Conservation (phyloP, 352 stramenopile species). For the Phytophthora nicotianae region DNA sequence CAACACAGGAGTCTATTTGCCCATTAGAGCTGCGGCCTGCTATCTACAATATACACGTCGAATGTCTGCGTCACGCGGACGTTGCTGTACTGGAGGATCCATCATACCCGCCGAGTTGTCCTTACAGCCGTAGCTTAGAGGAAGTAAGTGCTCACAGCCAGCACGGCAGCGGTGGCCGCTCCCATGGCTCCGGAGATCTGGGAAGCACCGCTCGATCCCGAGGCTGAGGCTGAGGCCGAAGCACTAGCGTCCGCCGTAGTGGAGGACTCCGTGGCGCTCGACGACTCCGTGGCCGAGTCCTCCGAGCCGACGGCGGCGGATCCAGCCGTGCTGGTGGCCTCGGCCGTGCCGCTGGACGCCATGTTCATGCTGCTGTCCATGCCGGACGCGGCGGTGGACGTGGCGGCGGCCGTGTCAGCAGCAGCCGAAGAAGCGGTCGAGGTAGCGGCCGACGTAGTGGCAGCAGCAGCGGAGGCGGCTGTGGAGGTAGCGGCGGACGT, state of each 20-base stretch:
- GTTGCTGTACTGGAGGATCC: neutral
- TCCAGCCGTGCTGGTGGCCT: constrained; percentile 19
- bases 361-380: constrained; percentile 8
- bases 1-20: neutral
- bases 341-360: constrained; percentile 10
- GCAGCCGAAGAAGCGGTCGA: constrained; percentile 10
- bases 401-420: neutral
- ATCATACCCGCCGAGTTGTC: constrained; percentile 1
- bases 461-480: neutral
- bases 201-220: constrained; percentile 32
- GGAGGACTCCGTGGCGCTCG: constrained; percentile 19
- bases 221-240: constrained; percentile 20
- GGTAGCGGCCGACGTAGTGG: constrained; percentile 8
- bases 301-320: constrained; percentile 1
- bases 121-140: constrained; percentile 22
- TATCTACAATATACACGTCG: constrained; percentile 30
- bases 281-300: constrained; percentile 12
- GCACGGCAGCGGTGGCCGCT: constrained; percentile 18
- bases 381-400: constrained; percentile 8
- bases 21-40: constrained; percentile 1
- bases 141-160: constrained; percentile 30
- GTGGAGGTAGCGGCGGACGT: constrained; percentile 9
- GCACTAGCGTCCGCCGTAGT: constrained; percentile 8
- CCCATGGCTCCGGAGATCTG: constrained; percentile 24
- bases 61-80: neutral